These are phyloP conservation scores for Hibiscus mutabilis DNA, from an alignment of 345 rosid genomes.

Conservation along the genomic window DNA sequence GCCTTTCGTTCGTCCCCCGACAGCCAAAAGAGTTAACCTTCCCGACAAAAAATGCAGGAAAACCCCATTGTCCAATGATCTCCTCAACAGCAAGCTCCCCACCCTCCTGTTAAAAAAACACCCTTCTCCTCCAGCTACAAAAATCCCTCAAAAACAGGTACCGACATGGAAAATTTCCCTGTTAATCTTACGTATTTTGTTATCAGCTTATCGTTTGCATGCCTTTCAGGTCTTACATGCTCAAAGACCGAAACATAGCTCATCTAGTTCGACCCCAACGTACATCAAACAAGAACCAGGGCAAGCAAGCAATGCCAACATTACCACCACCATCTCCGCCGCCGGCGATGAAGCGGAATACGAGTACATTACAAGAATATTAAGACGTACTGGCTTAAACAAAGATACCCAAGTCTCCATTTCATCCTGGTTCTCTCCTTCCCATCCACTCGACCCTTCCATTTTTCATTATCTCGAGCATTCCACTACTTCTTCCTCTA, in stretches of 20 bases:
- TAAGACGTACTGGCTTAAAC: slow-evolving; percentile 43
- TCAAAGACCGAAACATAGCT: slow-evolving; percentile 40
- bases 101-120: slow-evolving; percentile 62
- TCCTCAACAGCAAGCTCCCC: slow-evolving; percentile 39
- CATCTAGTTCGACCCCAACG: slow-evolving; percentile 56
- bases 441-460: slow-evolving; percentile 64
- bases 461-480: slow-evolving; percentile 54
- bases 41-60: slow-evolving; percentile 59
- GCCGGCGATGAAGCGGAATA: slow-evolving; percentile 22
- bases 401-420: slow-evolving; percentile 42
- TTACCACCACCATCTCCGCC: neutral
- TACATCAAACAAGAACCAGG: slow-evolving; percentile 35
- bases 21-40: slow-evolving; percentile 25
- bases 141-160: slow-evolving; percentile 56
- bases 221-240: slow-evolving; percentile 8
- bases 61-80: slow-evolving; percentile 41
- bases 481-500: slow-evolving; percentile 8
- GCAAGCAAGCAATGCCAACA: slow-evolving; percentile 8
- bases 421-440: slow-evolving; percentile 55
- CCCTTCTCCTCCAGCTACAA: slow-evolving; percentile 47
- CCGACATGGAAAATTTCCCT: neutral
- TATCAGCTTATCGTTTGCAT: neutral
- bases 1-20: slow-evolving; percentile 44
- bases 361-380: slow-evolving; percentile 56
- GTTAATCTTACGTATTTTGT: neutral